Evolutionary conservation across 768 basidiomycete genomes (phyloP), one percentile per base, ranked within the genome.

Genomic region (Podaxis sp.): DNA sequence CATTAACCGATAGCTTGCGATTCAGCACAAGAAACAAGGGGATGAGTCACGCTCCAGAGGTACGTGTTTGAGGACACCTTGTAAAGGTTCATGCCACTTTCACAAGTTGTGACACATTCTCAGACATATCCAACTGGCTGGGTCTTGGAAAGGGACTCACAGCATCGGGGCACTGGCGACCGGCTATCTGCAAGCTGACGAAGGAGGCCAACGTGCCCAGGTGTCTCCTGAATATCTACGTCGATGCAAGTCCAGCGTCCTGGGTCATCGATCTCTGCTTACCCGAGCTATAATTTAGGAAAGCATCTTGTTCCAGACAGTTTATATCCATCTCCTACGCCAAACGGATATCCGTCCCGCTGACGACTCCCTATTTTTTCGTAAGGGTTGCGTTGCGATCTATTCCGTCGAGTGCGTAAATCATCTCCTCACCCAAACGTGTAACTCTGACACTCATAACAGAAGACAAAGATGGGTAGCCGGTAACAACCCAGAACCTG

Each of bases 261-360:
- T 48, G 51, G 3, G 36, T 64, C 61, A 56, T 48, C 40, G 39
- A 36, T 49, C 24, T 55, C 54, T 44, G 38, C 40, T 64, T 51
- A 71, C 80, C 57, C 52, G 19, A 49, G 49, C n/a, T 9, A 33
- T 33, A 33, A 39, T 66, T 30, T 73, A 93, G 89, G 88, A 90
- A 74, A 83, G 84, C 26, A 86, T 86, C 38, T 74, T 93, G 42
- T 90, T 87, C 70, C 88, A 90, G 70, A 89, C 89, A 8, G 78
- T 92, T 59, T 85, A 86, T 70, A 77, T 92, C 61, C 88, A 93
- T 70, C 77, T 87, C 52, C 79, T 93, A 53, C 81, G 86, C 64
- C 88, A 92, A 68, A 91, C 91, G 33, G 93, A 95, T 71, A 87
- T 96, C 64, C 86, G 90, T n/a, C 80, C 79, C 39, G 83, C 84